Percentiles rank a stretch among this genome's conserved stretches.
Evolutionary conservation across 225 moss, liverwort and hornwort genomes (phyloP).

Genomic region (Lunularia cruciata): DNA sequence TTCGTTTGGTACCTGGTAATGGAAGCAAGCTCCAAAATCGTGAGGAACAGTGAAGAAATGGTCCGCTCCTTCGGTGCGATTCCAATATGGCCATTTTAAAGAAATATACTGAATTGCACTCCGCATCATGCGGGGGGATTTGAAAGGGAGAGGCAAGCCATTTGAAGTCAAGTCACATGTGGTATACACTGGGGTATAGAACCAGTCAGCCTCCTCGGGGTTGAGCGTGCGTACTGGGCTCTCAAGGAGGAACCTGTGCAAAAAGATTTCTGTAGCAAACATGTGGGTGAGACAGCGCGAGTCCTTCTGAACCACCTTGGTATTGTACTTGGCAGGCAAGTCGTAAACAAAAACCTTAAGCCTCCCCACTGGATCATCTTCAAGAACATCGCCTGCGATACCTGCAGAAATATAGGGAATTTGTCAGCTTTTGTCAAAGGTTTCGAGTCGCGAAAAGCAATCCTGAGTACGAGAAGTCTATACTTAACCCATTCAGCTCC

Average conservation of each 20-base stretch:
- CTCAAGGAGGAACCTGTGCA: slow-evolving; percentile 67
- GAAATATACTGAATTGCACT: slow-evolving; percentile 79
- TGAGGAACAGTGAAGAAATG: slow-evolving; percentile 87
- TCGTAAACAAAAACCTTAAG: slow-evolving; percentile 85
- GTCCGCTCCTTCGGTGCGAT: slow-evolving; percentile 82
- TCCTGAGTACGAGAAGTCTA: no score
- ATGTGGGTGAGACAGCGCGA: slow-evolving; percentile 79
- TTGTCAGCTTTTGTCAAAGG: background rate
- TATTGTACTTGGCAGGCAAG: slow-evolving; percentile 74
- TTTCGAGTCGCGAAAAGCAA: background rate
- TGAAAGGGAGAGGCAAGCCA: slow-evolving; percentile 80
- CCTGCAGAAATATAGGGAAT: slow-evolving; percentile 41
- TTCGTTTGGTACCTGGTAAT: slow-evolving; percentile 64
- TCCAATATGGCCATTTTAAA: slow-evolving; percentile 77
- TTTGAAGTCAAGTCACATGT: slow-evolving; percentile 82
- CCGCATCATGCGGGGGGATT: slow-evolving; percentile 81
- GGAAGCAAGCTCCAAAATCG: slow-evolving; percentile 90
- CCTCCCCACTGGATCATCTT: slow-evolving; percentile 88
- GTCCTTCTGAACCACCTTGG: slow-evolving; percentile 63
- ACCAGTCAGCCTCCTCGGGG: slow-evolving; percentile 89
- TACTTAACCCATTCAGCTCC: no score
- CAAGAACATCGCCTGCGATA: slow-evolving; percentile 89
- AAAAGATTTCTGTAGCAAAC: slow-evolving; percentile 79
- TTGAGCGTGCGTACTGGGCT: slow-evolving; percentile 74
- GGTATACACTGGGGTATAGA: slow-evolving; percentile 82